These are phyloP conservation scores for Elasticomyces elasticus DNA, from an alignment of 495 filamentous ascomycete genomes.

Conservation along the genomic window DNA sequence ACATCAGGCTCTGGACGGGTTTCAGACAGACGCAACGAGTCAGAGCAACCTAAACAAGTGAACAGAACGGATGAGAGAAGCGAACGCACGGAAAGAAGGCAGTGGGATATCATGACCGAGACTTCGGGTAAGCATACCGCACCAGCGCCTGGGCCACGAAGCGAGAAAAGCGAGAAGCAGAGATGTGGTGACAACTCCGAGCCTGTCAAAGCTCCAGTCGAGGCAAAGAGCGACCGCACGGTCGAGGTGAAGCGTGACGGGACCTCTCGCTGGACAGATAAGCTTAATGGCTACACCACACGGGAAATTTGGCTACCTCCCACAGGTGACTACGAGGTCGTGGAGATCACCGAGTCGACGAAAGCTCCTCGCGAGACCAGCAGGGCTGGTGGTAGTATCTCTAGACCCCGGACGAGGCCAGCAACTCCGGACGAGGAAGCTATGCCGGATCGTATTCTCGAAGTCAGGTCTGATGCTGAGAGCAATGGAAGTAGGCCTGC, in stretches of 20 bases:
- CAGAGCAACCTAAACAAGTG: not conserved
- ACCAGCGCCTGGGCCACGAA: not conserved
- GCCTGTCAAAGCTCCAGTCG: not conserved
- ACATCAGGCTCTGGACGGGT: not conserved
- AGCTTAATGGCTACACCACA: not conserved
- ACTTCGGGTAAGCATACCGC: too few relatives aligned
- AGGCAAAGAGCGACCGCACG: not conserved
- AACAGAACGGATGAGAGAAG: not conserved
- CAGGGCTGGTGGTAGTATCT: not conserved
- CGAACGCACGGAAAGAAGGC: not conserved
- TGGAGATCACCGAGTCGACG: not conserved
- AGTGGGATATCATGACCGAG: constrained; percentile 5
- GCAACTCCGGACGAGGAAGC: not conserved
- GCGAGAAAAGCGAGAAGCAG: not conserved
- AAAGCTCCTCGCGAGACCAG: not conserved
- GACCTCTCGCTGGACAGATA: not conserved
- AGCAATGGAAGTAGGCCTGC: not conserved
- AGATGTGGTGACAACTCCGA: not conserved
- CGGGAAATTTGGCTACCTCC: not conserved
- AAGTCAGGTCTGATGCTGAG: not conserved
- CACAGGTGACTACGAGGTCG: not conserved
- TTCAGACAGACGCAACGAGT: not conserved
- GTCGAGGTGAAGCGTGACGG: not conserved
- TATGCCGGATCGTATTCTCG: not conserved
- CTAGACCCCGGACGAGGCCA: not conserved